Percentiles rank a stretch among this genome's conserved stretches.
phyloP scores from a whole-genome alignment of 2,329 filamentous ascomycete genomes.

The Epichloe coenophiala region DNA sequence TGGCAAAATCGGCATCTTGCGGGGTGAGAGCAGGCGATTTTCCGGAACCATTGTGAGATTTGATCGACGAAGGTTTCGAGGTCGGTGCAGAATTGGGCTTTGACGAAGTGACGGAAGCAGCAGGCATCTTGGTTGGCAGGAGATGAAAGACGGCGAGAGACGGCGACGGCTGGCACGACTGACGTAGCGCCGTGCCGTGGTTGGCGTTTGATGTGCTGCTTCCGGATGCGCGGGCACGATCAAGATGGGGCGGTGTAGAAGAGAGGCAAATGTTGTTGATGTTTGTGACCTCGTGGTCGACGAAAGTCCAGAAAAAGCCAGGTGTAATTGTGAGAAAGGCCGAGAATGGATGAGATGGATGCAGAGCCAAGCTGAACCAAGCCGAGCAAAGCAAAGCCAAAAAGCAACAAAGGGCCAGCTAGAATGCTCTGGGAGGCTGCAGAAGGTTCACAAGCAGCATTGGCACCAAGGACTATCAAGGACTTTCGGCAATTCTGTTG shows the following conservation, averaged over 20 bases:
- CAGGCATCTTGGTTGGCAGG: slow-evolving; percentile 1
- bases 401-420: background rate
- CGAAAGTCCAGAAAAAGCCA: background rate
- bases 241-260: background rate
- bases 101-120: slow-evolving; percentile 2
- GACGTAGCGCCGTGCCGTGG: slow-evolving; percentile 1
- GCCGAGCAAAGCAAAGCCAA: background rate
- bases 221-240: background rate
- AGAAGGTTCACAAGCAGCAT: background rate
- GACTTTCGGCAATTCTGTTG: background rate
- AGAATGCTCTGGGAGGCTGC: background rate
- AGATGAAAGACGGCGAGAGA: background rate
- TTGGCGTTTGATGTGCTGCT: background rate
- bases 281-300: no score
- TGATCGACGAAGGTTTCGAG: slow-evolving; percentile 6
- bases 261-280: background rate
- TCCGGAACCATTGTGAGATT: slow-evolving; percentile 29
- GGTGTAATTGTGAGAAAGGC: background rate
- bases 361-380: background rate
- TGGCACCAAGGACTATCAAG: background rate
- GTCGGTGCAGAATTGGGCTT: slow-evolving; percentile 5
- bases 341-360: background rate
- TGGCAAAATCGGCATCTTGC: slow-evolving; percentile 22
- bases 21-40: slow-evolving; percentile 26
- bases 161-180: background rate